Percentiles rank a stretch among this genome's conserved stretches.
phyloP scores from a whole-genome alignment of 2,329 filamentous ascomycete species.

The Neonectria ditissima region DNA sequence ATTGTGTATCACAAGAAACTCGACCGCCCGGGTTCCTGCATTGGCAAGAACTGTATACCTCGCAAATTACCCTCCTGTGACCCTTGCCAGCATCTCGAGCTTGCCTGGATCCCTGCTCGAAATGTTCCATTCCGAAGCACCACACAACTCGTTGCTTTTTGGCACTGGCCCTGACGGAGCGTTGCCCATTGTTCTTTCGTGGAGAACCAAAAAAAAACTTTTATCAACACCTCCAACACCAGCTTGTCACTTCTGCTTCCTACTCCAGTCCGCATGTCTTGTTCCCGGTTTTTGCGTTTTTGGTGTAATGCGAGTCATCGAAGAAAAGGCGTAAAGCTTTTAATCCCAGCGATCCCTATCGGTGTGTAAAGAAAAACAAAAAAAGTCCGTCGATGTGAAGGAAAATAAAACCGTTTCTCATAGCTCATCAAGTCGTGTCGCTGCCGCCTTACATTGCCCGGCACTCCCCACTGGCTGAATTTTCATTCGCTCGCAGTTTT shows the following conservation, averaged over 20 bases:
- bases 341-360: slow-evolving; percentile 4
- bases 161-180: slow-evolving; percentile 37
- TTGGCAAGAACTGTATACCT: slow-evolving; percentile 29
- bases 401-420: slow-evolving; percentile 42
- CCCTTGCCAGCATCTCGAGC: slow-evolving; percentile 28
- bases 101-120: slow-evolving; percentile 34
- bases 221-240: slow-evolving; percentile 33
- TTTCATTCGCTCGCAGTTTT: slow-evolving; percentile 40
- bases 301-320: slow-evolving; percentile 9
- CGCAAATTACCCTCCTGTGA: slow-evolving; percentile 39
- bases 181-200: slow-evolving; percentile 33
- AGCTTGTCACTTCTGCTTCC: slow-evolving; percentile 20
- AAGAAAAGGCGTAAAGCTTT: slow-evolving; percentile 10
- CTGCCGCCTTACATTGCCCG: slow-evolving; percentile 39
- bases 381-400: slow-evolving; percentile 9
- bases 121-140: slow-evolving; percentile 41
- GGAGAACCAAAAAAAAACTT: slow-evolving; percentile 41
- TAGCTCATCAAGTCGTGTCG: slow-evolving; percentile 46
- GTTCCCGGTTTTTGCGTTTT: slow-evolving; percentile 27
- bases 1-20: slow-evolving; percentile 5
- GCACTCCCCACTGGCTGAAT: slow-evolving; percentile 37
- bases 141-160: slow-evolving; percentile 31
- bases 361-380: not conserved
- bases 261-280: slow-evolving; percentile 24
- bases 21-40: slow-evolving; percentile 29